Evolutionary conservation across 768 basidiomycete genomes (phyloP), one percentile per base, ranked within the genome.

Genomic region (Dictyophora rubrovolvata): DNA sequence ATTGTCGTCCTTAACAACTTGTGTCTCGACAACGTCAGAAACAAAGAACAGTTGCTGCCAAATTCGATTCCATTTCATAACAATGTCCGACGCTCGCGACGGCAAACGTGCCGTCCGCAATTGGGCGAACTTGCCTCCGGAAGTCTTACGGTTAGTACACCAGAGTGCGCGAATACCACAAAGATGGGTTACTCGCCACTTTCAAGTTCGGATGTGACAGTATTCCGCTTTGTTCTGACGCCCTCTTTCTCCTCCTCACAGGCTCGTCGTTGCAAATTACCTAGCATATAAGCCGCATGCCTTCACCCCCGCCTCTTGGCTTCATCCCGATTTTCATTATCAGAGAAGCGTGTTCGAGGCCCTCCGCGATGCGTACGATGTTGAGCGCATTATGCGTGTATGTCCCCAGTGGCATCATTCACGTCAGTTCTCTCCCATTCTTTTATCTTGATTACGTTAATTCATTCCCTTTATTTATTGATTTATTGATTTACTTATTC

Each of bases 391-490:
- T 46, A 56, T 61, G 54, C 34, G 35, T 33, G 60, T 61, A 20
- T 61, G 60, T 46, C 60, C 60, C 10, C 55, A 55, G 18, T 61
- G 60, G 60, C 48, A 61, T 33, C n/a, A 36, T 23, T 54, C 60
- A 21, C 60, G 60, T 61, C 12, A 49, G 60, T 23, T 22, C 22
- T 48, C 33, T 34, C 33, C 51, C 28, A 49, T 17, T 35, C 21
- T 35, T 50, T 22, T n/a, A n/a, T 17, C 21, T 16, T 49, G 14
- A 5, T 16, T 49, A 23, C 21, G 17, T 11, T 42, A 18, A 20
- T 55, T 61, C 35, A 61, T 51, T 56, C 37, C 18, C 22, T 34
- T 35, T 56, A 49, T n/a, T n/a, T n/a, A 12, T 9, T n/a, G 14
- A 12, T n/a, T 42, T 42, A n/a, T 42, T 42, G 28, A 28, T 28